Evolutionary conservation across 352 stramenopile species (phyloP).

Genomic region (Phytopythium boreale): DNA sequence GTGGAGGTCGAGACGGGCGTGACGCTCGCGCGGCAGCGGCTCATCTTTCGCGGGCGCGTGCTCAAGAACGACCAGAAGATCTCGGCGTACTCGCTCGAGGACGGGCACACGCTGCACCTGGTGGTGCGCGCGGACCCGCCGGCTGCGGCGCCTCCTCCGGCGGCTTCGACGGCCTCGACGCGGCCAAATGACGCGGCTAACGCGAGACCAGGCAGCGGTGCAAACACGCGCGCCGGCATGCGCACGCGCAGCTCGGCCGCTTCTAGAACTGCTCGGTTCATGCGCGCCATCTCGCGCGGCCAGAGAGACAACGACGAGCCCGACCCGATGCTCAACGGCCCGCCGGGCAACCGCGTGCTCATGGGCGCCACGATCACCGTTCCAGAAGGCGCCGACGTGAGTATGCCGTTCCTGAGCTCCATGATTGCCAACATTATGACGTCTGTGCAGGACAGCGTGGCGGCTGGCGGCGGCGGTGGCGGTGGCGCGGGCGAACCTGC

Average conservation of each 20-base stretch:
- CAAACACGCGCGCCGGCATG: neutral
- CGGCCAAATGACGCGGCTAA: neutral
- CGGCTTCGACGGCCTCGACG: neutral
- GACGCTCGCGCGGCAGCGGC: conserved; percentile 63
- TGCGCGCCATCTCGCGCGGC: conserved; percentile 9
- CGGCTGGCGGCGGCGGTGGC: conserved; percentile 3
- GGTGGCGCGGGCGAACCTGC: conserved; percentile 1
- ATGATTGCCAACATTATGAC: conserved; percentile 81
- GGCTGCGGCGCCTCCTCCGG: conserved; percentile 1
- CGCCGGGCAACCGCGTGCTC: conserved; percentile 38
- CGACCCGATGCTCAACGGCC: conserved; percentile 40
- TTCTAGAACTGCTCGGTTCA: neutral
- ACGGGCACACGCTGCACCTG: conserved; percentile 80
- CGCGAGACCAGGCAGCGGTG: neutral
- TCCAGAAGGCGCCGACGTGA: conserved; percentile 55
- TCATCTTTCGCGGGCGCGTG: conserved; percentile 86
- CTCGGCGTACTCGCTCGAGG: conserved; percentile 69
- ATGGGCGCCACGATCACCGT: conserved; percentile 79
- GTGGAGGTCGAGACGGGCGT: conserved; percentile 71
- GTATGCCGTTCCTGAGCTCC: conserved; percentile 81
- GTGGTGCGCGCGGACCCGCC: conserved; percentile 49
- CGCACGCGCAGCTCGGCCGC: conserved; percentile 9
- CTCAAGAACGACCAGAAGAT: conserved; percentile 85
- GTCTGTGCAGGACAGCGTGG: conserved; percentile 34
- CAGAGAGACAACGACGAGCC: conserved; percentile 64